Evolutionary conservation across 306 rosid genomes (phyloP), one percentile per base, ranked within the genome.

Genomic region (Inga leiocalycina): DNA sequence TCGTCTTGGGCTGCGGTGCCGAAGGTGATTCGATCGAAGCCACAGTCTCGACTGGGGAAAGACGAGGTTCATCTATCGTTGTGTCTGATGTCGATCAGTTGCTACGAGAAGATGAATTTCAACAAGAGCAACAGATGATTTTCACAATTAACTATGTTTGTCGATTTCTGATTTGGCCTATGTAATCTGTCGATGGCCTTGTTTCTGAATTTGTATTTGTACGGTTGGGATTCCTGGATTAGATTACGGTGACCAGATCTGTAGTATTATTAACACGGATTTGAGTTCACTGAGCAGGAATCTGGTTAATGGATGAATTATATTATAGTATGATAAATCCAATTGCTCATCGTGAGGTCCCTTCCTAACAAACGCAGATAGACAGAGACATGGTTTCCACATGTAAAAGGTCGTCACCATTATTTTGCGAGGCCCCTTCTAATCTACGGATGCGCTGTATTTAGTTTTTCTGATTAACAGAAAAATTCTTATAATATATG

Each of bases 51-150:
- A 5, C 87, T 88, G 92, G 97, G 94, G 19, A 92, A 89, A 51
- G 97, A 92, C 73, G 93, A 92, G 90, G 92, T 92, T 57, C 84
- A 91, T 70, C 93, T 92, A 66, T 92, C 93, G 1, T 85, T 91
- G 11, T 92, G 92, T 0, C 91, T 92, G 4, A 89, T 92, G 83
- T 92, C 97, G 0, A 92, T 91, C 78, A 89, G 93, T 10, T 92
- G 88, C 78, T 91, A 89, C 54, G 97, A 91, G 89, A 92, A 84
- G 92, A 92, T 92, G 97, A 89, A 87, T 82, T 83, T 86, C 87
- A 66, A 57, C 30, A 85, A 72, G 81, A 75, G 87, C 27, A 86
- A 86, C 79, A 76, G 91, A 87, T 90, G 89, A 90, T 39, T 68
- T 22, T n/a, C 8, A n/a, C 32, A 0, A 8, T 9, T 56, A 20